These are phyloP conservation scores for Withania somnifera DNA, from an alignment of 305 asterid species.

Conservation along the genomic window DNA sequence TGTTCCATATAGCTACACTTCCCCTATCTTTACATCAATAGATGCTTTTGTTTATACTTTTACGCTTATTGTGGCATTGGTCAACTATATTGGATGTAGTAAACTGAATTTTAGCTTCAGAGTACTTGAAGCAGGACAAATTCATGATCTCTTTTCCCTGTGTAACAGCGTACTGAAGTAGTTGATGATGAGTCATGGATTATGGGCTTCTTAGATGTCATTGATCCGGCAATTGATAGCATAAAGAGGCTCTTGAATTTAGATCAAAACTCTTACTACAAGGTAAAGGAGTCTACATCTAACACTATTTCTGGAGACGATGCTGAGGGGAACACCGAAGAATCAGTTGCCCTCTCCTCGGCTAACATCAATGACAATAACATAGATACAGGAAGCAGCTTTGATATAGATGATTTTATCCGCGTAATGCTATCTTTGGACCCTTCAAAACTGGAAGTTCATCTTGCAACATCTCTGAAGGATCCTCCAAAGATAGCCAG, in stretches of 20 bases:
- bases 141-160: not conserved
- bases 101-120: not conserved
- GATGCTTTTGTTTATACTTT: not conserved
- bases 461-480: constrained; percentile 17
- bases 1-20: not conserved
- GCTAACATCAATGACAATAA: not conserved
- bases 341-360: constrained; percentile 15
- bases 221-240: constrained; percentile 88
- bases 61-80: not conserved
- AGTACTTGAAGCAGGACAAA: not conserved
- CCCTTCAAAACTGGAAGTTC: constrained; percentile 54
- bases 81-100: not conserved
- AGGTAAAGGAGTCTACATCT: constrained; percentile 17
- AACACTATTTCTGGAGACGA: not conserved
- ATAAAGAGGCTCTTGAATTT: constrained; percentile 55
- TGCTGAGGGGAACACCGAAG: constrained; percentile 13
- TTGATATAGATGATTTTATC: constrained; percentile 56
- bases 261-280: constrained; percentile 19
- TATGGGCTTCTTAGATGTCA: constrained; percentile 86
- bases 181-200: constrained; percentile 94
- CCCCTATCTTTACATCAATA: not conserved
- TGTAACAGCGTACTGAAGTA: constrained; percentile 80
- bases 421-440: constrained; percentile 43
- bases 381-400: constrained; percentile 26
- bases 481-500: constrained; percentile 8